Conservation (phyloP, 257 asterid genomes). For the Plantago ovata region DNA sequence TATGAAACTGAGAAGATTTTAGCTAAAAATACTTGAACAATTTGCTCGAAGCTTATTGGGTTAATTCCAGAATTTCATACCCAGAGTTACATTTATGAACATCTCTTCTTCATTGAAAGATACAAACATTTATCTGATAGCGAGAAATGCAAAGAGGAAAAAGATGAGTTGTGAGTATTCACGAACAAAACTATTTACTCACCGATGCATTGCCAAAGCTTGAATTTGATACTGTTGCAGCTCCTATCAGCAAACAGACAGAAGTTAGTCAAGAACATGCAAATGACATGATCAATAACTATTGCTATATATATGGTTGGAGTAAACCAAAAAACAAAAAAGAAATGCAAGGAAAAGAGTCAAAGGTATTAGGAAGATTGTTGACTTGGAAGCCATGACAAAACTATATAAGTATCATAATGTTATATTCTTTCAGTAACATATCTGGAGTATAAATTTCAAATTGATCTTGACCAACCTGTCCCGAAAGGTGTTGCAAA, state of each 20-base stretch:
- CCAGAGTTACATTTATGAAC: no score
- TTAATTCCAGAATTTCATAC: no score
- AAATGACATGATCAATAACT: conserved; percentile 7
- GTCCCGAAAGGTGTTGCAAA: conserved; percentile 73
- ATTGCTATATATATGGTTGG: neutral
- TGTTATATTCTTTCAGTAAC: neutral
- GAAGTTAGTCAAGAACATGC: conserved; percentile 7
- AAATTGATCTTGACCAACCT: conserved; percentile 37
- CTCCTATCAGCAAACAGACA: conserved; percentile 47
- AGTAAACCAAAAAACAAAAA: neutral
- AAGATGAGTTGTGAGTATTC: neutral
- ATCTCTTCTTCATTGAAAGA: no score
- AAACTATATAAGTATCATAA: neutral
- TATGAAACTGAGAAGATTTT: no score
- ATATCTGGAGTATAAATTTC: conserved; percentile 2
- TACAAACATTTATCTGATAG: neutral
- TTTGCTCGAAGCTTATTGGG: no score
- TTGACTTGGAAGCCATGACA: neutral
- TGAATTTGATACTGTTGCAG: conserved; percentile 74
- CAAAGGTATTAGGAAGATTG: neutral
- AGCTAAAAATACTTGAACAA: no score
- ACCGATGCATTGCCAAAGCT: conserved; percentile 80
- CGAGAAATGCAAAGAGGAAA: neutral
- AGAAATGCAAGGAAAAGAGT: conserved; percentile 5
- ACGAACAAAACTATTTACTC: conserved; percentile 33